phyloP scores from a whole-genome alignment of 2,329 filamentous ascomycete genomes.

The Incumbomyces delicatus region DNA sequence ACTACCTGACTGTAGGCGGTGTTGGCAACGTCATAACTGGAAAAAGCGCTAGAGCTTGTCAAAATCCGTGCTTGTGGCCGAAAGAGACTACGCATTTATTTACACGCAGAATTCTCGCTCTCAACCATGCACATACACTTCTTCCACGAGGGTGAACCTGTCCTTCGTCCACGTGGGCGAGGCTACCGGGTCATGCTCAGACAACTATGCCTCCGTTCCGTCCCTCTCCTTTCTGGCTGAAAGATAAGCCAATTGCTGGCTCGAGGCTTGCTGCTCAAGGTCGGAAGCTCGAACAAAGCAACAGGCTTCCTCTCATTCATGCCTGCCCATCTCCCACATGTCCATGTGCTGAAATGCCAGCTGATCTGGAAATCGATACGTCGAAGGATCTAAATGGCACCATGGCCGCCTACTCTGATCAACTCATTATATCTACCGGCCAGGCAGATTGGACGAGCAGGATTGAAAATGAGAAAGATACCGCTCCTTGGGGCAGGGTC shows the following conservation, averaged over 20 bases:
- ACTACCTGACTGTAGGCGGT: too few relatives aligned
- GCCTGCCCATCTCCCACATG: conserved; percentile 69
- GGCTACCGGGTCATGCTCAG: neutral
- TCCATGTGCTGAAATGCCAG: conserved; percentile 61
- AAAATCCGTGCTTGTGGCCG: too few relatives aligned
- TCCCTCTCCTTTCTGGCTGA: neutral
- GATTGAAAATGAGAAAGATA: conserved; percentile 67
- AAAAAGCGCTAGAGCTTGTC: too few relatives aligned
- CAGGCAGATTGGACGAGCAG: conserved; percentile 69
- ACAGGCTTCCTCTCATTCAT: conserved; percentile 33
- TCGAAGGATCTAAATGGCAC: conserved; percentile 61
- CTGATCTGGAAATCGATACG: conserved; percentile 64
- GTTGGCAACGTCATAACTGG: too few relatives aligned
- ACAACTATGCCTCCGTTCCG: neutral
- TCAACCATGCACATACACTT: too few relatives aligned
- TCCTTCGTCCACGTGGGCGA: neutral
- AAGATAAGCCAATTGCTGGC: neutral
- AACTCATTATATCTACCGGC: conserved; percentile 75
- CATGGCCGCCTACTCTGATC: conserved; percentile 69
- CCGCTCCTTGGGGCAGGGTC: conserved; percentile 36
- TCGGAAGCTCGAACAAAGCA: conserved; percentile 19
- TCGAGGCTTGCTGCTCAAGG: neutral
- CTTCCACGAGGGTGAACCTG: too few relatives aligned
- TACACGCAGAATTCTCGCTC: neutral
- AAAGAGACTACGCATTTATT: too few relatives aligned